Base-by-base conservation (phyloP, 257 asterid species). In the Jacaranda mimosifolia region DNA sequence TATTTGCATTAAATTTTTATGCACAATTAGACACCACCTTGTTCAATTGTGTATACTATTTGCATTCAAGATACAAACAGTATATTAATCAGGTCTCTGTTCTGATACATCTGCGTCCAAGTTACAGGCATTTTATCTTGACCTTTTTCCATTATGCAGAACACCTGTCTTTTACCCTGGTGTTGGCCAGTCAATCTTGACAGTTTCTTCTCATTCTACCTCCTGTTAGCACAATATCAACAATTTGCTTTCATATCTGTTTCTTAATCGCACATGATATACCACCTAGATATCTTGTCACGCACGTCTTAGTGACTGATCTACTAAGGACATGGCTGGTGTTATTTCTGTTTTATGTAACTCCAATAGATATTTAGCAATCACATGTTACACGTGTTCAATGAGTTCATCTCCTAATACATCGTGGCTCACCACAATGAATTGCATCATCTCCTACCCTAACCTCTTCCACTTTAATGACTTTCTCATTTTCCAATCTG, bases 281-380 rank as follows among this genome's bases (percentile, higher is more conserved):
- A n/a, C 14, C 62, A 3, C 17, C 17, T 32, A 49, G 10, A 69
- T 15, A 51, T 17, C 26, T 52, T 46, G 53, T 3, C 53, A 12
- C 11, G 55, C 55, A 49, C 46, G 14, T 53, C 7, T 3, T 35
- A 14, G 38, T 9, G 5, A 21, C 63, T 5, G 35, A 62, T 49
- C 51, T 49, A 19, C 42, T 42, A 63, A 53, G 64, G 11, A 66
- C 38, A 74, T 36, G 64, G 60, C 18, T 49, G 32, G 52, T 74
- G 26, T 26, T 48, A 48, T 35, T 56, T 46, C 79, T 63, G 19
- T 18, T 57, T 73, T 60, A 40, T 49, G 43, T 9, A 46, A 63
- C 60, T 43, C 58, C 19, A 35, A 46, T 72, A 63, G 48, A 40
- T 52, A 66, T 46, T 36, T 49, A 26, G 40, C 36, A 40, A 42